These are phyloP conservation scores for Clonostachys rosea DNA, from an alignment of 2,329 filamentous ascomycete species.

Conservation along the genomic window DNA sequence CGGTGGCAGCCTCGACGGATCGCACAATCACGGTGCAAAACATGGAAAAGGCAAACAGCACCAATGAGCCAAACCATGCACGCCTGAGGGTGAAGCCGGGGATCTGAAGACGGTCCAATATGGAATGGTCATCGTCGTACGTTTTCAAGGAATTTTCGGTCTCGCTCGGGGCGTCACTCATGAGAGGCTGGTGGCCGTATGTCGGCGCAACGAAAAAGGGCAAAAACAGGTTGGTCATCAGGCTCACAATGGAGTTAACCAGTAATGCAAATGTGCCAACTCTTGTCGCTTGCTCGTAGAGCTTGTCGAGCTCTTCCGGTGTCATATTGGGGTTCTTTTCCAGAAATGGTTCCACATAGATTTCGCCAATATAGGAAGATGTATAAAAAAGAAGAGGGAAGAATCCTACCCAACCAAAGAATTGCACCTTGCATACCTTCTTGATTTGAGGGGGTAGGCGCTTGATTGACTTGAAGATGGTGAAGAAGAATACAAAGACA, in stretches of 20 bases:
- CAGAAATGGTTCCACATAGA: conserved; percentile 83
- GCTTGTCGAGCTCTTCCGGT: conserved; percentile 66
- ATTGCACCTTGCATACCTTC: conserved; percentile 76
- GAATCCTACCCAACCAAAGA: conserved; percentile 91
- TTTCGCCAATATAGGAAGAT: conserved; percentile 88
- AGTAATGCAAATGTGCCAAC: conserved; percentile 86
- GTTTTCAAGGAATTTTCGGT: conserved; percentile 16
- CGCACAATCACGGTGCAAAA: conserved; percentile 77
- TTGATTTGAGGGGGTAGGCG: conserved; percentile 77
- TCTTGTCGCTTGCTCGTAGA: conserved; percentile 82
- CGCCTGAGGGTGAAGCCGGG: conserved; percentile 82
- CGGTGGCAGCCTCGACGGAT: conserved; percentile 66
- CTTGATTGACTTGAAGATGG: conserved; percentile 71
- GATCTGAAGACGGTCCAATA: conserved; percentile 64
- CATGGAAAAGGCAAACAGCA: conserved; percentile 81
- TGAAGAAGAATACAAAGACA: conserved; percentile 72
- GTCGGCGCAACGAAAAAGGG: conserved; percentile 83
- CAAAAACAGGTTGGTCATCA: conserved; percentile 75
- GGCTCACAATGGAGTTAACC: conserved; percentile 81
- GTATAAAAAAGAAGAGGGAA: conserved; percentile 96
- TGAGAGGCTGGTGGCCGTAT: conserved; percentile 49
- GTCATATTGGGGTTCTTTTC: conserved; percentile 73
- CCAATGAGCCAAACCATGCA: conserved; percentile 78
- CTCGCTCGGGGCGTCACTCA: conserved; percentile 20
- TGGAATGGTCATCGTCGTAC: conserved; percentile 27